Evolutionary conservation across 2,329 filamentous ascomycete species (phyloP).

Genomic region (Penicillium brasilianum): DNA sequence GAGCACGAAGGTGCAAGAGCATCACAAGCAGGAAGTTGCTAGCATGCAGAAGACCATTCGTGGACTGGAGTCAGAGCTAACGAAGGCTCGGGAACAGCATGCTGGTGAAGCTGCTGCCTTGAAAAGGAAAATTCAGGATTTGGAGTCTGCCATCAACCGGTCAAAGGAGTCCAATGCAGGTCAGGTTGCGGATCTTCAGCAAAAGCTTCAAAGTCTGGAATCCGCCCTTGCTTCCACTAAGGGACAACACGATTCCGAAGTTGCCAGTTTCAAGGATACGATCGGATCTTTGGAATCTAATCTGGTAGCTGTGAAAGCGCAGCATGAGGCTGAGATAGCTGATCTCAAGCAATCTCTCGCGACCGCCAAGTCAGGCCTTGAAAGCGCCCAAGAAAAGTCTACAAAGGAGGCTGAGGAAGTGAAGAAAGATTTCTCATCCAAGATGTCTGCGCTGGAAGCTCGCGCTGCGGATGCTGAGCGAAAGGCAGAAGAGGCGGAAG

Average conservation of each 20-base stretch:
- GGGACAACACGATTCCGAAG: constrained; percentile 57
- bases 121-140: constrained; percentile 60
- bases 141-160: constrained; percentile 58
- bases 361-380: constrained; percentile 57
- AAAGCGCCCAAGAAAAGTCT: constrained; percentile 55
- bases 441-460: constrained; percentile 53
- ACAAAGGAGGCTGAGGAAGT: constrained; percentile 63
- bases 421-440: constrained; percentile 56
- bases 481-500: constrained; percentile 37
- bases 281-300: constrained; percentile 61
- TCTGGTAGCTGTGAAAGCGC: constrained; percentile 56
- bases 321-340: constrained; percentile 63
- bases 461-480: constrained; percentile 53
- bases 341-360: constrained; percentile 64
- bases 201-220: constrained; percentile 65
- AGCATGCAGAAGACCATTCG: constrained; percentile 66
- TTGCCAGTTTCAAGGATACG: constrained; percentile 62
- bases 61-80: constrained; percentile 58
- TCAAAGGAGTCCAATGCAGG: constrained; percentile 65
- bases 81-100: constrained; percentile 55
- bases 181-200: constrained; percentile 65
- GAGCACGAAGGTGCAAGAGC: constrained; percentile 44
- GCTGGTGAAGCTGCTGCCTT: constrained; percentile 65
- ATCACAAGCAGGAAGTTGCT: constrained; percentile 65
- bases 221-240: constrained; percentile 54